Base-by-base conservation (phyloP, 2,329 filamentous ascomycete genomes). In the Neonectria punicea region DNA sequence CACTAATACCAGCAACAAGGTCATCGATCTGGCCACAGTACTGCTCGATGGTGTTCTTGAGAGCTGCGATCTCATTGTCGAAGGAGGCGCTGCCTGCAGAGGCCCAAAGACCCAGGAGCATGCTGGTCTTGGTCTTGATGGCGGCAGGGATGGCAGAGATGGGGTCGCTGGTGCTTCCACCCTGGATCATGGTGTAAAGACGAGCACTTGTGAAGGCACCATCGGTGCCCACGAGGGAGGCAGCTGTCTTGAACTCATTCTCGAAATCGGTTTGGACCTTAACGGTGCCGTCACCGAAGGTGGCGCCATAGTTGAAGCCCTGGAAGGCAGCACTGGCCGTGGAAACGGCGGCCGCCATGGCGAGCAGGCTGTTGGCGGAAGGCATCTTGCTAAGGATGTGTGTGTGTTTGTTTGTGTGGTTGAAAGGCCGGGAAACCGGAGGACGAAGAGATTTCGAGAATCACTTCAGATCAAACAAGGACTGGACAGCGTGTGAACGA, bases 31-130 rank as follows among this genome's bases (percentile, higher is more conserved):
- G 81, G 10, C 82, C 80, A 62, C 92, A 93, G 77, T 93, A 94
- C 74, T 89, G 83, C 53, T 80, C 70, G 69, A 94, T 91, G 70
- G 93, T 92, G 47, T 84, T 80, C 77, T 87, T 87, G 53, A 97
- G 85, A 14, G 93, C 93, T 3, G 83, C 77, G 53, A 97, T 81
- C 81, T 97, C 93, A 76, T 93, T 92, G 77, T 85, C 80, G 78
- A 97, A 90, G 22, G 77, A 78, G 5, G 80, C 83, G 59, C 87
- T 82, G 54, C 90, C 90, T 44, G 84, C 91, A 0, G 93, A 95
- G 10, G 89, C 88, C 94, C 94, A 97, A 55, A 98, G 83, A 70
- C 93, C 93, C 13, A 97, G 88, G 11, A 98, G 86, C 28, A 98
- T 86, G 47, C 86, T 85, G 2, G 93, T 97, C 73, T 93, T 87